Evolutionary conservation across 805 yeast genomes (phyloP), one percentile per base, ranked within the genome.

Genomic region (Myxozyma neotropica): DNA sequence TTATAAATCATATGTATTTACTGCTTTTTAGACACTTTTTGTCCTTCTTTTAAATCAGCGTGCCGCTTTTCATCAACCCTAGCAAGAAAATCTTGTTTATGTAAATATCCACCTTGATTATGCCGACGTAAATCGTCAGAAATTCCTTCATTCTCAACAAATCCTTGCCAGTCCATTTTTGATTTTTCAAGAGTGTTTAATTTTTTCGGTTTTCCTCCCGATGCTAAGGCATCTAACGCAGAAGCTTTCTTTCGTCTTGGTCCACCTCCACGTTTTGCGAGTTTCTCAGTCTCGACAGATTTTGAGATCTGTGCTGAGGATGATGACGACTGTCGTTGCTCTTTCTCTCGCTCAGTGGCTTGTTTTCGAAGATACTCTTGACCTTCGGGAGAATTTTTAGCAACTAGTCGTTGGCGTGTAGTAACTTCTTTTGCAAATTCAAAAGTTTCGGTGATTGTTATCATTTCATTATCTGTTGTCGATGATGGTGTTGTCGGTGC

Each of bases 111-210:
- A 53, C 86, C 94, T 77, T 88, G 92, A 71, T 91, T 92, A 70
- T 86, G 87, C 57, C 82, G 80, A 49, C 80, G 81, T 70, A 94
- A 81, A 63, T 94, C 99, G 65, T 89, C 97, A 53, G 82, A 80
- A 48, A 94, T 85, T 57, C 91, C 91, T 64, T 86, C 85, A 65
- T 87, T 81, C 74, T 93, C 97, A 31, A 94, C 97, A 74, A 88
- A 91, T 48, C 88, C 83, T 0, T 96, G 95, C 96, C 98, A 94
- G 74, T 94, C 99, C 52, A 94, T 78, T 63, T 96, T 79, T 0
- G 96, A 88, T 74, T 94, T 94, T 71, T 94, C 98, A 64, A 94
- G 77, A 0, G 99, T 94, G 24, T 96, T 88, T 62, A 94, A 78
- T 71, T 90, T 93, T 33, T 89, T 84, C 66, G 87, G 85, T 64